A percentile compares a stretch with the other conserved stretches of the same genome.
These are phyloP conservation scores for Austroboletus rostrupii DNA, from an alignment of 1,284 basidiomycete species.

Conservation along the genomic window DNA sequence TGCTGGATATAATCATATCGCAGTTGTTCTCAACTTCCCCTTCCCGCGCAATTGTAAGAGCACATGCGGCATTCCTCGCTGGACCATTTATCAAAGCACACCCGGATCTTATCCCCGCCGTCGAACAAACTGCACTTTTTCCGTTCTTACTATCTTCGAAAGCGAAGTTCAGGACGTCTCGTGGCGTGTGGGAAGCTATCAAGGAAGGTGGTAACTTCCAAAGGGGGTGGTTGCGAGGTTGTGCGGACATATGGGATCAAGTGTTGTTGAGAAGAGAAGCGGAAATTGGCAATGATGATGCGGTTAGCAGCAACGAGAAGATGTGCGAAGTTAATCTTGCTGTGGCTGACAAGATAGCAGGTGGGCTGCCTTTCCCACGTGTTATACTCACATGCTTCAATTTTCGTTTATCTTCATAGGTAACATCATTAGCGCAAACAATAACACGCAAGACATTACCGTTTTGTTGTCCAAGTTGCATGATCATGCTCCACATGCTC, in stretches of 20 bases:
- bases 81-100: conserved; percentile 41
- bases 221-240: conserved; percentile 40
- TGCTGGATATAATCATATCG: conserved; percentile 45
- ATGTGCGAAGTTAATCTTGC: conserved; percentile 50
- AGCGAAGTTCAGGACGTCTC: conserved; percentile 58
- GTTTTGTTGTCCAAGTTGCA: conserved; percentile 48
- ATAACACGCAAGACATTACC: conserved; percentile 33
- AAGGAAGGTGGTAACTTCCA: conserved; percentile 21
- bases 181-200: conserved; percentile 63
- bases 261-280: conserved; percentile 22
- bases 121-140: conserved; percentile 65
- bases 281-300: conserved; percentile 33
- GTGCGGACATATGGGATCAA: conserved; percentile 38
- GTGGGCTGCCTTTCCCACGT: conserved; percentile 39
- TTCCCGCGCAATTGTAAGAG: conserved; percentile 49
- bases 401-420: conserved; percentile 36
- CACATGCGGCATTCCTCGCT: conserved; percentile 64
- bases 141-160: conserved; percentile 74
- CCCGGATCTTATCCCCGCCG: conserved; percentile 35
- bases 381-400: not conserved
- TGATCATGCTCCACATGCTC: conserved; percentile 47
- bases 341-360: conserved; percentile 57
- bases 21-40: conserved; percentile 42
- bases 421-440: conserved; percentile 53
- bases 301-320: conserved; percentile 37